A percentile compares a stretch with the other conserved stretches of the same genome.
These are phyloP conservation scores for Tricholoma flavovirens DNA, from an alignment of 768 basidiomycete species.

Conservation along the genomic window DNA sequence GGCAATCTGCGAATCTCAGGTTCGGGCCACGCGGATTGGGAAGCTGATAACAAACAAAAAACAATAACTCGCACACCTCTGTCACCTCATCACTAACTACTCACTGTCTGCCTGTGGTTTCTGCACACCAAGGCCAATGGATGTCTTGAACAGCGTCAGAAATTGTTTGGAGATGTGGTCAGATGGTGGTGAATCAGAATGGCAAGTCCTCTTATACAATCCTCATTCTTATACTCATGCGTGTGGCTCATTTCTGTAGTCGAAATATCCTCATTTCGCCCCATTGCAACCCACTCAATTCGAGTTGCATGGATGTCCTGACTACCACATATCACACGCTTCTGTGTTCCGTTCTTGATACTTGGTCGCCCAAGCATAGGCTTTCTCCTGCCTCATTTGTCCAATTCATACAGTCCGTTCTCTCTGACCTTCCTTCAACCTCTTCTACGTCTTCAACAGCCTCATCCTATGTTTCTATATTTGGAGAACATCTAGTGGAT, in stretches of 20 bases:
- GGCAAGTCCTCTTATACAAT: slow-evolving; percentile 34
- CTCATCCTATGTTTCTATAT: slow-evolving; percentile 35
- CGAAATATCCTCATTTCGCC: slow-evolving; percentile 54
- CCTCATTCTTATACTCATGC: slow-evolving; percentile 13
- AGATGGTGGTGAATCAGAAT: slow-evolving; percentile 56
- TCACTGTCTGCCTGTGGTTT: not conserved
- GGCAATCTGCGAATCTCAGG: too few species aligned
- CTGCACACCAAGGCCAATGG: slow-evolving; percentile 35
- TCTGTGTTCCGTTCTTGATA: slow-evolving; percentile 49
- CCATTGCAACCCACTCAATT: slow-evolving; percentile 54
- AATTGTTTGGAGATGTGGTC: slow-evolving; percentile 49
- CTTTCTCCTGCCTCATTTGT: slow-evolving; percentile 49
- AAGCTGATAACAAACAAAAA: not conserved
- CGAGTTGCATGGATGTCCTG: slow-evolving; percentile 48
- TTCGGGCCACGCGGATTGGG: too few species aligned
- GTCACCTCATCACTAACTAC: not conserved
- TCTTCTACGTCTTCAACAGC: slow-evolving; percentile 52
- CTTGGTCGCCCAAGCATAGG: slow-evolving; percentile 44
- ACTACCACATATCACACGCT: slow-evolving; percentile 68
- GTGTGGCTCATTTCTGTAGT: slow-evolving; percentile 30
- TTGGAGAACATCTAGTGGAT: slow-evolving; percentile 73
- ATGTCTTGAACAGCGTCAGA: slow-evolving; percentile 51
- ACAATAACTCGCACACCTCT: not conserved
- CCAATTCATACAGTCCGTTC: slow-evolving; percentile 58
- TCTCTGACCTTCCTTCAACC: slow-evolving; percentile 62